Evolutionary conservation across 139 green algal genomes (phyloP), one percentile per base, ranked within the genome.

Genomic region (Gonium pectorale): DNA sequence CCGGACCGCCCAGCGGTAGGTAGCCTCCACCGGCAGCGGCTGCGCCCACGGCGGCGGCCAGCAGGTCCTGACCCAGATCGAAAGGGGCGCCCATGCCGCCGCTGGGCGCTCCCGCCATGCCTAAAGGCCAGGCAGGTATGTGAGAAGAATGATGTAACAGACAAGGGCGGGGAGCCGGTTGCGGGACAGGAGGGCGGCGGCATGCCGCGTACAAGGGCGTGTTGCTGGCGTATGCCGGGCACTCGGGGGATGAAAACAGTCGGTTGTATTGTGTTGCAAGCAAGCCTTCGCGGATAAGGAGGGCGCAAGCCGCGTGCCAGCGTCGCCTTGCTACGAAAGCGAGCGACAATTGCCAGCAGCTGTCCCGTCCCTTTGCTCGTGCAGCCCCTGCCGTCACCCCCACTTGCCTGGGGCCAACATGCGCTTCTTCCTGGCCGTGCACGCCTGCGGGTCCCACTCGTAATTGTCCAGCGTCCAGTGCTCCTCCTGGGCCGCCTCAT

Each of bases 381-480:
- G 49, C 13, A 56, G 67, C 40, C 40, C 54, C 54, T 9, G 44
- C 64, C 7, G 64, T 27, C n/a, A 17, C 37, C 64, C 11, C 15
- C 21, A 40, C 68, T 27, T 5, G 60, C 68, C 68, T 77, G 68
- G 41, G 60, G 68, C 68, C 3, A 77, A 27, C 1, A 77, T 60
- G 9, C 68, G 41, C 46, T 62, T 77, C 68, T 77, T 77, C 31
- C 68, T 35, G 22, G 68, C 68, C 13, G 60, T 8, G n/a, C 68
- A 77, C 44, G 29, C 41, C 7, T 37, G 7, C n/a, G 68, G 68
- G 68, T 77, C 68, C 68, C 68, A 77, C 27, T 77, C 68, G 43
- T 77, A 77, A 41, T 60, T n/a, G 26, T 77, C 68, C 68, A 77
- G n/a, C 40, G 43, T 41, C 68, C 68, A 77, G 27, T 41, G 26